phyloP scores from a whole-genome alignment of 2,329 filamentous ascomycete species.

The Colletotrichum noveboracense region DNA sequence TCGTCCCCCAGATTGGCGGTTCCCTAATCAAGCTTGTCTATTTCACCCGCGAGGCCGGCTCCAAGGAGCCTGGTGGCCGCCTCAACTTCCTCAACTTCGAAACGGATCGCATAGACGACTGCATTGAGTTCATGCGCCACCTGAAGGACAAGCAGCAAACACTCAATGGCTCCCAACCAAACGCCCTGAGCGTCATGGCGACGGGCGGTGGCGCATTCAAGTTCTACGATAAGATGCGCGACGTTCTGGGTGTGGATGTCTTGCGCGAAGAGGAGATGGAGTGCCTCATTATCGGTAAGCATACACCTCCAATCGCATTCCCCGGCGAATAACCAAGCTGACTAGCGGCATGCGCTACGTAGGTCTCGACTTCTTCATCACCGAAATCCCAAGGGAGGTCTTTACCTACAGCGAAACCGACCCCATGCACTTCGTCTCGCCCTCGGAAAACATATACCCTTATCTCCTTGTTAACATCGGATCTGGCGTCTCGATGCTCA shows the following conservation, averaged over 20 bases:
- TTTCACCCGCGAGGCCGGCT: conserved; percentile 87
- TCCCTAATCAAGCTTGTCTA: conserved; percentile 97
- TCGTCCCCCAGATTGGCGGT: conserved; percentile 77
- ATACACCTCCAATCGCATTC: no score
- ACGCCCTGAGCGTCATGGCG: conserved; percentile 88
- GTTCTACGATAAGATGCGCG: conserved; percentile 89
- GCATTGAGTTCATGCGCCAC: conserved; percentile 88
- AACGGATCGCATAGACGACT: conserved; percentile 91
- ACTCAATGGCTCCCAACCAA: conserved; percentile 73
- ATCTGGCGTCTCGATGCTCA: conserved; percentile 95
- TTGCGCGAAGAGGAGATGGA: conserved; percentile 98
- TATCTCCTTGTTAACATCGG: conserved; percentile 99
- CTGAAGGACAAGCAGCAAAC: conserved; percentile 82
- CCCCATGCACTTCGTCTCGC: conserved; percentile 86
- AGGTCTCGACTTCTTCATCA: conserved; percentile 99
- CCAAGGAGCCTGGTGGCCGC: conserved; percentile 81
- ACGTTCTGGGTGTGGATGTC: conserved; percentile 85
- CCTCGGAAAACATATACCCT: conserved; percentile 84
- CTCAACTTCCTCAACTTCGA: conserved; percentile 97
- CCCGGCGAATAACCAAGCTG: background rate
- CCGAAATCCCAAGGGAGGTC: conserved; percentile 94
- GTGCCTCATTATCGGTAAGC: conserved; percentile 87
- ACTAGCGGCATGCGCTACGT: background rate
- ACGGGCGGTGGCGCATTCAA: conserved; percentile 97
- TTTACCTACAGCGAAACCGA: conserved; percentile 94